Evolutionary conservation across 306 rosid species (phyloP), one percentile per base, ranked within the genome.

Genomic region (Psophocarpus tetragonolobus): DNA sequence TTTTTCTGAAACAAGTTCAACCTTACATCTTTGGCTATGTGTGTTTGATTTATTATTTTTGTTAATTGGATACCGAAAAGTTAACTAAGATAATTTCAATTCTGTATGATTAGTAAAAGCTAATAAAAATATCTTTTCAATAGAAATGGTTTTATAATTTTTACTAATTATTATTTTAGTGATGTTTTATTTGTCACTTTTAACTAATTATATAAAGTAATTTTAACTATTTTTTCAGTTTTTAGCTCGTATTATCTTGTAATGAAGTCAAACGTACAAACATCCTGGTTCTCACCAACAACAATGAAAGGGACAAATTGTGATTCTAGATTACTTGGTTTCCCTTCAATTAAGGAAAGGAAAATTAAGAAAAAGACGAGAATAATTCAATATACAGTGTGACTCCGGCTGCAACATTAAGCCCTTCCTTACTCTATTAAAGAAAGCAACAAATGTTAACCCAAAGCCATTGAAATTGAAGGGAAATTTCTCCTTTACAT

Each of bases 201-300:
- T n/a, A n/a, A n/a, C n/a, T n/a, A n/a, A n/a, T n/a, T n/a, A n/a
- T n/a, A n/a, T n/a, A n/a, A n/a, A n/a, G n/a, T n/a, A n/a, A n/a
- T n/a, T n/a, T n/a, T n/a, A n/a, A n/a, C n/a, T n/a, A n/a, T n/a
- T n/a, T n/a, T n/a, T n/a, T n/a, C n/a, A n/a, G n/a, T n/a, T n/a
- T n/a, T n/a, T n/a, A n/a, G n/a, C n/a, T n/a, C n/a, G n/a, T n/a
- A 47, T 9, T 42, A 39, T 27, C 38, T 53, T 10, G 15, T 3
- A 35, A 21, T 3, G 41, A 41, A 65, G 79, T 73, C 84, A 80
- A 73, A 30, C 36, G n/a, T 53, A n/a, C 75, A 44, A 65, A 42
- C 38, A 33, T 15, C 63, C 45, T 41, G 3, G 62, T 65, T 73
- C 80, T n/a, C 78, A 64, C 18, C 80, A 60, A 63, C 73, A 29